These are phyloP conservation scores for Chalaropsis thielavioides DNA, from an alignment of 2,329 filamentous ascomycete species.

Conservation along the genomic window DNA sequence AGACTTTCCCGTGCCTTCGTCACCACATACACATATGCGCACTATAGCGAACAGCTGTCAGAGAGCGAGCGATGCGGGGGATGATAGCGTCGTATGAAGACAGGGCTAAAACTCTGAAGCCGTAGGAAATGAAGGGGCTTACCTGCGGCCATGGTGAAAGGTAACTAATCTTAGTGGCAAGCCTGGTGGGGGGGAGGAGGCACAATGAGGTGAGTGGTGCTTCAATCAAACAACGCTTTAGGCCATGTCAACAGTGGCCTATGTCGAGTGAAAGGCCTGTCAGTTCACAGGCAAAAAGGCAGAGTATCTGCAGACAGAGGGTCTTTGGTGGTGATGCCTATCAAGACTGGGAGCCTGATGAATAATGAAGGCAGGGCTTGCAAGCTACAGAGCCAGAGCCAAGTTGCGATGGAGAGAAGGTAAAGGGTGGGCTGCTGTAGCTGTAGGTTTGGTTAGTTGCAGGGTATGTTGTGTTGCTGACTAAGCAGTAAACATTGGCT, in stretches of 20 bases:
- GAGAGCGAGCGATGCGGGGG: conserved; percentile 16
- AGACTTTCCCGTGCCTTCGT: conserved; percentile 89
- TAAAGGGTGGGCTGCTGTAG: neutral
- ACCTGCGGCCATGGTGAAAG: conserved; percentile 23
- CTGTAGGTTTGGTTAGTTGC: neutral
- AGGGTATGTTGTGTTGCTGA: neutral
- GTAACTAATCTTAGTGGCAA: neutral
- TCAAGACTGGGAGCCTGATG: neutral
- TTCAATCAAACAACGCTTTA: neutral
- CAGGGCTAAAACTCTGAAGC: neutral
- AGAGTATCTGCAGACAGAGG: neutral
- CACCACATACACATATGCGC: conserved; percentile 89
- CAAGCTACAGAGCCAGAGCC: neutral
- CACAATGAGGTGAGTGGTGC: neutral
- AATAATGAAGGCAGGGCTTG: neutral
- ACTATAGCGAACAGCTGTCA: conserved; percentile 35
- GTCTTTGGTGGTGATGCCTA: neutral
- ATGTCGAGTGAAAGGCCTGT: neutral
- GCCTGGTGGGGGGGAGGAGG: neutral
- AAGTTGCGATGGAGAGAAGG: neutral
- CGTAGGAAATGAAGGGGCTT: conserved; percentile 10
- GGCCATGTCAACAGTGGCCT: neutral
- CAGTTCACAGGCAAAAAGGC: too few species aligned
- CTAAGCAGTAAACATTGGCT: neutral
- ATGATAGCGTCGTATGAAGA: neutral